Percentiles rank a stretch among this genome's conserved stretches.
Conservation (phyloP, 2,329 filamentous ascomycete genomes). For the Myotisia sp. region DNA sequence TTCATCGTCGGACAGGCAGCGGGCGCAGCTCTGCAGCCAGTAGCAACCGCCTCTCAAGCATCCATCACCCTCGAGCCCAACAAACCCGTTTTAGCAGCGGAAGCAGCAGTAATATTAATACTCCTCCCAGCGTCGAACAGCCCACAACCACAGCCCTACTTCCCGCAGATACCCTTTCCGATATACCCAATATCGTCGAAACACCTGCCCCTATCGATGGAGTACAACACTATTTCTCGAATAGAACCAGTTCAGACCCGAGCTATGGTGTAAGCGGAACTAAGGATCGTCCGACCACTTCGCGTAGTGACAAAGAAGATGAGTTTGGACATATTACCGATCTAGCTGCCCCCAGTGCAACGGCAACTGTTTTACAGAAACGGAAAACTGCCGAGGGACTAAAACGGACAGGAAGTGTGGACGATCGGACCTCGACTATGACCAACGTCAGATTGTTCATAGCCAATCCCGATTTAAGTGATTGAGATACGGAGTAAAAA, state of each 20-base stretch:
- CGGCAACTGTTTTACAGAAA: conserved; percentile 25
- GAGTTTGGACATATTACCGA: conserved; percentile 42
- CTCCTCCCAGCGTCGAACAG: conserved; percentile 34
- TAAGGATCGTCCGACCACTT: conserved; percentile 16
- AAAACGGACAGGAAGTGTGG: conserved; percentile 34
- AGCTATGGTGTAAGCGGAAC: neutral
- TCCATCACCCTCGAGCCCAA: conserved; percentile 28
- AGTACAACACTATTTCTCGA: conserved; percentile 15
- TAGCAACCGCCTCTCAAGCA: conserved; percentile 33
- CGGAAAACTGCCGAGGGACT: conserved; percentile 31
- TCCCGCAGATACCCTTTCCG: no score
- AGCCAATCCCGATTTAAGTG: conserved; percentile 35
- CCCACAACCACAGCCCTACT: conserved; percentile 10
- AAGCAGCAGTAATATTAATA: conserved; percentile 34
- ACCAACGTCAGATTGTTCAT: conserved; percentile 33
- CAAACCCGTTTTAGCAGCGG: conserved; percentile 29
- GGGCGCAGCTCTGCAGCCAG: conserved; percentile 44
- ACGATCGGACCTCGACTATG: conserved; percentile 36
- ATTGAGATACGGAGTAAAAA: conserved; percentile 19
- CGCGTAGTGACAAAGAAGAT: conserved; percentile 33
- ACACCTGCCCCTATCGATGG: conserved; percentile 20
- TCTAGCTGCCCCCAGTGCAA: conserved; percentile 33
- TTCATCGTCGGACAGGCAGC: conserved; percentile 43
- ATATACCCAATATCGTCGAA: conserved; percentile 31
- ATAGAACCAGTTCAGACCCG: conserved; percentile 1